Base-by-base conservation (phyloP, 192 early-diverging fungal genomes). In the Coemansia sp. region DNA sequence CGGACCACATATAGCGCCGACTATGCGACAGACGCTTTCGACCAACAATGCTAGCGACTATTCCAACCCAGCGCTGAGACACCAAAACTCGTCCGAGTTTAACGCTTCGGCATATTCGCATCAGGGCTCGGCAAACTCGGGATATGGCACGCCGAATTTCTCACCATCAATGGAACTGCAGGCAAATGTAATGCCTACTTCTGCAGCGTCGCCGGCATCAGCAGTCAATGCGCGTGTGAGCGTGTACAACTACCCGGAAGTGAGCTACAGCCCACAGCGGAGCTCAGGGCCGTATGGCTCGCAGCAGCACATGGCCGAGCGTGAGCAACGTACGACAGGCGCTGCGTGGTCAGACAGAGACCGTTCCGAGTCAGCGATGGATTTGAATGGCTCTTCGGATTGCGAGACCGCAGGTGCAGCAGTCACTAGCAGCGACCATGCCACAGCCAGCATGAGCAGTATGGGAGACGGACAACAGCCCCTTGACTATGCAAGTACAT, bases 181-280 rank as follows among this genome's bases (percentile, higher is more conserved):
- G 51, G 15, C 24, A 17, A 39, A 38, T 41, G 50, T 19, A n/a
- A 38, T 38, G 29, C 9, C 60, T 23, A 11, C 45, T 29, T 37
- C 37, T 37, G 41, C 37, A 19, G 27, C 57, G 41, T 37, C 39
- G 24, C 35, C 54, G 7, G 27, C 56, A 11, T 29, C 65, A 12
- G 38, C 52, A 12, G 35, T 41, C 11, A 49, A 45, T n/a, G 23
- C 59, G 2, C 52, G 51, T 24, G 21, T 59, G 17, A 39, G 53
- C 24, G 32, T 57, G 1, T 79, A 79, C 67, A 73, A 61, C 64
- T 79, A 79, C 49, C 76, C 76, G 0, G 76, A 79, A 56, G 27
- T 79, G 24, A 38, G 60, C 14, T 66, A 73, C 52, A 66, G 47
- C n/a, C 59, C 62, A 7, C 49, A 15, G 50, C 47, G 25, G 43